Evolutionary conservation across 176 grass and related monocot species (phyloP).

Genomic region (Oryza glumipatula): DNA sequence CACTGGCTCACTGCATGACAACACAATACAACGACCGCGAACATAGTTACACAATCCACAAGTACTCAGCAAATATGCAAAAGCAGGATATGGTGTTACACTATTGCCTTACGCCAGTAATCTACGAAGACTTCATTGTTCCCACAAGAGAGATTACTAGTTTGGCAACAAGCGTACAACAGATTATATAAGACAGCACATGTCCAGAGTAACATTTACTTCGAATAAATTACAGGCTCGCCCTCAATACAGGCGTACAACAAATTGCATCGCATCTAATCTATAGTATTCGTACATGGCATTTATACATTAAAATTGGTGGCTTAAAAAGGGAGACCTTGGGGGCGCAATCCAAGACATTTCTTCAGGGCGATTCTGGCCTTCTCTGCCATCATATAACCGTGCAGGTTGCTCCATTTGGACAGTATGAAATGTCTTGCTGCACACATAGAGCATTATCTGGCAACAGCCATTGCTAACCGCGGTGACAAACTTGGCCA

Average conservation of each 20-base stretch:
- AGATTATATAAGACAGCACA: too few species aligned
- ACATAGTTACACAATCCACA: too few species aligned
- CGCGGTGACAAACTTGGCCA: background rate
- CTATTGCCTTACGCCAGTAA: background rate
- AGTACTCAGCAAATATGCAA: background rate
- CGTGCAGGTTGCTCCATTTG: background rate
- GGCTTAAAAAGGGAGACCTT: background rate
- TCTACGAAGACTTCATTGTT: background rate
- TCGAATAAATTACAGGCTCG: background rate
- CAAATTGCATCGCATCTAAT: constrained; percentile 1
- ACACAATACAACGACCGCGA: too few species aligned
- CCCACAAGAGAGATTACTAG: too few species aligned
- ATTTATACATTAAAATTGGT: background rate
- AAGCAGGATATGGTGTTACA: background rate
- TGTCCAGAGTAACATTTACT: background rate
- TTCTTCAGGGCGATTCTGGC: background rate
- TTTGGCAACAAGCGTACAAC: too few species aligned
- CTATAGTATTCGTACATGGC: background rate
- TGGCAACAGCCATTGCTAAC: constrained; percentile 3
- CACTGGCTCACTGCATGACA: too few species aligned
- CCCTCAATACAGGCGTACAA: background rate
- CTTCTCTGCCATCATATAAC: constrained; percentile 11
- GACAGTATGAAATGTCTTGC: background rate
- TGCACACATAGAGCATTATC: background rate
- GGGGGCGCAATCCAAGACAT: background rate